phyloP scores from a whole-genome alignment of 2,329 filamentous ascomycete species.

The Ploettnerulaceae sp. region DNA sequence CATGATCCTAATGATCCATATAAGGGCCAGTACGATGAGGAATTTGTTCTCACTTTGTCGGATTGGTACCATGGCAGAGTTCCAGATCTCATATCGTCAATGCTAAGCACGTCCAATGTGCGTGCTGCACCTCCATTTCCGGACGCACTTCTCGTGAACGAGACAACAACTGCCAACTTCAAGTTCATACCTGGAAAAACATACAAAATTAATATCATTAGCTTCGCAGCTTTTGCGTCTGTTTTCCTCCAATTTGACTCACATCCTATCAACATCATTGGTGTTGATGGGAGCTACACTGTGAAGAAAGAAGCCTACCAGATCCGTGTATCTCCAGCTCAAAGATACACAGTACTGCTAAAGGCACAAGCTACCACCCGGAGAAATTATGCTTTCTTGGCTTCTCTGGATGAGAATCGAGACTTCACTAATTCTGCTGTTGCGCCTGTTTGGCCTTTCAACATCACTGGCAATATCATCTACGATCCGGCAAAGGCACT shows the following conservation, averaged over 20 bases:
- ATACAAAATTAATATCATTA: constrained; percentile 23
- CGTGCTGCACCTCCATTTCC: constrained; percentile 14
- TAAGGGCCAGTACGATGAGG: constrained; percentile 47
- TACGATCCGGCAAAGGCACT: constrained; percentile 45
- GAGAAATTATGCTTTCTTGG: constrained; percentile 23
- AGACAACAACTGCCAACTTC: constrained; percentile 19
- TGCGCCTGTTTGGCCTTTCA: constrained; percentile 43
- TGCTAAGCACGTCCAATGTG: constrained; percentile 13
- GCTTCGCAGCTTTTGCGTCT: constrained; percentile 19
- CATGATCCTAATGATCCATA: constrained; percentile 53
- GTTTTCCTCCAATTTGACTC: constrained; percentile 16
- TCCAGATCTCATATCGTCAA: constrained; percentile 15
- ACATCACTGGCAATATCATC: constrained; percentile 56
- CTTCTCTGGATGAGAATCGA: constrained; percentile 40
- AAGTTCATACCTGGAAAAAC: constrained; percentile 17
- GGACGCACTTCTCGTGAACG: constrained; percentile 16
- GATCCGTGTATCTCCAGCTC: constrained; percentile 42
- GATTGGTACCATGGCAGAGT: constrained; percentile 49
- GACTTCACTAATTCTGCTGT: constrained; percentile 41
- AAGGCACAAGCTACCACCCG: constrained; percentile 37
- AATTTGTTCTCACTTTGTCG: constrained; percentile 51
- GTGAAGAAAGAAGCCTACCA: constrained; percentile 35
- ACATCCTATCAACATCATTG: constrained; percentile 40
- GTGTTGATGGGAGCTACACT: constrained; percentile 43
- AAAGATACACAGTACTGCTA: constrained; percentile 43